These are phyloP conservation scores for Xylaria sp. DNA, from an alignment of 2,329 filamentous ascomycete genomes.

Conservation along the genomic window DNA sequence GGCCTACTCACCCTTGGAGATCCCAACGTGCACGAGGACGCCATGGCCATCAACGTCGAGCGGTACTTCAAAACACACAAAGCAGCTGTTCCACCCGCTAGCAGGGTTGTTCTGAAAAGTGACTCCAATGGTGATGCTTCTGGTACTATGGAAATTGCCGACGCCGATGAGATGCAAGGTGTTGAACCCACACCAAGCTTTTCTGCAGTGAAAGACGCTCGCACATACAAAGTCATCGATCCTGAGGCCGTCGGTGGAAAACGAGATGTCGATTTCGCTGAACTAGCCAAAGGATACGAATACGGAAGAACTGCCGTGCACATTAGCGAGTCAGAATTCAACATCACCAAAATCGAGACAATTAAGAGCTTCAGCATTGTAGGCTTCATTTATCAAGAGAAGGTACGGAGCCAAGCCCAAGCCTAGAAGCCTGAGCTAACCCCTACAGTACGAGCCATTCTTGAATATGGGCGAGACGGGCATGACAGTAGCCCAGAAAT, in stretches of 20 bases:
- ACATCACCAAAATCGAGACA: constrained; percentile 88
- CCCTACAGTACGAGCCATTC: constrained; percentile 77
- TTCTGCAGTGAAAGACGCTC: constrained; percentile 77
- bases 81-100: constrained; percentile 78
- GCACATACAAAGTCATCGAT: constrained; percentile 84
- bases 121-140: constrained; percentile 58
- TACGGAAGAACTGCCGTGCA: constrained; percentile 93
- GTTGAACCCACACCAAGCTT: constrained; percentile 62
- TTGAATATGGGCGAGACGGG: constrained; percentile 85
- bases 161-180: constrained; percentile 60
- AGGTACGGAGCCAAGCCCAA: constrained; percentile 58
- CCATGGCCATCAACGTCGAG: constrained; percentile 86
- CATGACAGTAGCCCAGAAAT: constrained; percentile 79
- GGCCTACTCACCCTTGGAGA: constrained; percentile 85
- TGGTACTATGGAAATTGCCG: constrained; percentile 63
- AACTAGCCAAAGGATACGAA: constrained; percentile 90
- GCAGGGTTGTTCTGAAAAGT: constrained; percentile 72
- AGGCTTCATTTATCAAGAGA: constrained; percentile 81
- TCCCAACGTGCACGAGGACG: constrained; percentile 74
- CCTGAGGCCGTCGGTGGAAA: constrained; percentile 79
- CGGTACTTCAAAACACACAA: constrained; percentile 88
- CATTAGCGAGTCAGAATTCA: constrained; percentile 86
- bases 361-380: constrained; percentile 79
- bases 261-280: constrained; percentile 80
- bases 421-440: constrained; percentile 37